phyloP scores from a whole-genome alignment of 805 yeast genomes.

The Phaffomyces opuntiae region DNA sequence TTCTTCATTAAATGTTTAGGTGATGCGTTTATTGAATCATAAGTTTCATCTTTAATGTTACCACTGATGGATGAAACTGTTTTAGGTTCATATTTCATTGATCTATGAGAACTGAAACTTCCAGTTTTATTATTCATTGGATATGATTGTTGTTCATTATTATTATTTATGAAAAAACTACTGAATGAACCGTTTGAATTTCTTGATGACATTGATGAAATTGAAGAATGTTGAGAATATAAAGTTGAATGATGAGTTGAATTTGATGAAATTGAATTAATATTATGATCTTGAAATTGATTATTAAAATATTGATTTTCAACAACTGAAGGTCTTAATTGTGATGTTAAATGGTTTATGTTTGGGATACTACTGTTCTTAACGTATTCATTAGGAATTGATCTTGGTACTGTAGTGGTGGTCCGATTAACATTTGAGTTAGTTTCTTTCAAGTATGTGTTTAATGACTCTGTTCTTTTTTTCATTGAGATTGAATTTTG shows the following conservation, averaged over 20 bases:
- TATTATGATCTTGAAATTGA: slow-evolving; percentile 3
- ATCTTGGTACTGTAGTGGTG: slow-evolving; percentile 14
- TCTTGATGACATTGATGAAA: slow-evolving; percentile 20
- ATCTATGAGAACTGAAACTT: neutral
- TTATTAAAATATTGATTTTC: slow-evolving; percentile 5
- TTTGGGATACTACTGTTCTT: slow-evolving; percentile 8
- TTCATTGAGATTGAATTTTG: neutral
- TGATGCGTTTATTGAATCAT: neutral
- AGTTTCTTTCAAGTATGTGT: slow-evolving; percentile 3
- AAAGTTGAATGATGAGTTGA: slow-evolving; percentile 16
- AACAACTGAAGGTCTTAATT: slow-evolving; percentile 20
- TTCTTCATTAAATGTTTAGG: neutral
- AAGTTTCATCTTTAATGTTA: no score
- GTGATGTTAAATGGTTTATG: slow-evolving; percentile 6
- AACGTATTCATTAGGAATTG: slow-evolving; percentile 15
- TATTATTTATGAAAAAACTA: slow-evolving; percentile 4
- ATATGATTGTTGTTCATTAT: neutral
- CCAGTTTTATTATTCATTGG: neutral
- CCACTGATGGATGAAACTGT: no score
- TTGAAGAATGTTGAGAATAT: slow-evolving; percentile 21
- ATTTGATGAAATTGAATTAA: slow-evolving; percentile 14
- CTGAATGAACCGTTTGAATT: slow-evolving; percentile 18
- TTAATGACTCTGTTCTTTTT: slow-evolving; percentile 15
- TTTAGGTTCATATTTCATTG: neutral
- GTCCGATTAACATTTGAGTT: neutral